Evolutionary conservation across 148 eudicot species (phyloP), one percentile per base, ranked within the genome.

Genomic region (Rhododendron molle): DNA sequence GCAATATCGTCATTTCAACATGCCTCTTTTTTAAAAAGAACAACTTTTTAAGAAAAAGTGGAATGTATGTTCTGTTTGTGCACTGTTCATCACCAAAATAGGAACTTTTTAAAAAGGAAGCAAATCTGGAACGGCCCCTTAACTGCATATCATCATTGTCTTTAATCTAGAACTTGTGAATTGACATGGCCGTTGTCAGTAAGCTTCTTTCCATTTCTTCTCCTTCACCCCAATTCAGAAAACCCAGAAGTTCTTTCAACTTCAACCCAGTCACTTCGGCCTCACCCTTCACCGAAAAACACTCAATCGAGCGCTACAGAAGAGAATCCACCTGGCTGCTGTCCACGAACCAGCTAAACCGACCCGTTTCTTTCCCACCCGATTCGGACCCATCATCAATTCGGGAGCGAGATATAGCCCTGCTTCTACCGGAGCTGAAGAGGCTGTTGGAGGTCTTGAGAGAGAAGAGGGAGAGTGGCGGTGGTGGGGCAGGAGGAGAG

Each of bases 201-300:
- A 90, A 83, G 71, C 83, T 89, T 40, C 90, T 88, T n/a, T 83
- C 88, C 32, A 12, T 86, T 23, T 83, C 89, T 40, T 58, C 90
- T 18, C 47, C 83, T 43, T 46, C 85, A 26, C 74, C 88, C 52
- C 85, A 84, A 20, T 54, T 85, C 85, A 83, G 77, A 49, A 89
- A 88, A 84, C 84, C 89, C 89, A 79, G 7, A 32, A 30, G 69
- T 4, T 67, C 83, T 32, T 86, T 78, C 79, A 32, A 3, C 43
- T 20, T 23, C 40, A 83, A 47, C 38, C 87, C 85, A 4, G 20
- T 83, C 40, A 49, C 62, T 62, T 87, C 93, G 3, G 54, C 89
- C 23, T 96, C 98, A 5, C 96, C 99, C 74, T 97, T 97, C 89
- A 97, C 99, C 0, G 99, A 97, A 79, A 97, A 92, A 72, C 92